These are phyloP conservation scores for Leccinum subgranulosum DNA, from an alignment of 768 basidiomycete species.

Conservation along the genomic window DNA sequence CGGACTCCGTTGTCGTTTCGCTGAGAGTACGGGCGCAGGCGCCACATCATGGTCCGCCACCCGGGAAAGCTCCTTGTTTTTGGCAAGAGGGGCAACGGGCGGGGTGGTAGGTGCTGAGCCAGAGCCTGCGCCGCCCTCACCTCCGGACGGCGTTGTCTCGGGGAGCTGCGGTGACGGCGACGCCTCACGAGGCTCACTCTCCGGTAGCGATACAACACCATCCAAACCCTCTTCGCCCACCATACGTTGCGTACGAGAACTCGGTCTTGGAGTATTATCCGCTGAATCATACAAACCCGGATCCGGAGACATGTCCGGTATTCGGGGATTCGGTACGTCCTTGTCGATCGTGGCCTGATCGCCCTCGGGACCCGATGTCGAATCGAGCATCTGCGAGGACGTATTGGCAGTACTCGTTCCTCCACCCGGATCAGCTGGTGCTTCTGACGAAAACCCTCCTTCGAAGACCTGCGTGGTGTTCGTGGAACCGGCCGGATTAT, in stretches of 20 bases:
- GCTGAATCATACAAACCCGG: constrained; percentile 2
- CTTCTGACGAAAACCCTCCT: constrained; percentile 6
- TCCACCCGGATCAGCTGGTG: constrained; percentile 22
- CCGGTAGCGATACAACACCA: neutral
- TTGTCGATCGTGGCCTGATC: neutral
- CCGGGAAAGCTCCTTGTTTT: constrained; percentile 23
- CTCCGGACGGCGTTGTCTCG: constrained; percentile 7
- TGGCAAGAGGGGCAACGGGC: neutral
- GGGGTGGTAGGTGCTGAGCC: neutral
- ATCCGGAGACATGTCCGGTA: neutral
- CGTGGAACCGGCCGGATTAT: neutral
- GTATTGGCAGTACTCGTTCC: neutral
- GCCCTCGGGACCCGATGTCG: neutral
- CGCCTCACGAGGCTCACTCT: constrained; percentile 8
- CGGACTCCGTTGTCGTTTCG: constrained; percentile 36
- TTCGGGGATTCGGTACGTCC: neutral
- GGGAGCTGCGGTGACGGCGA: constrained; percentile 1
- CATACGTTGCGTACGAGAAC: constrained; percentile 1
- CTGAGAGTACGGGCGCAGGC: constrained; percentile 15
- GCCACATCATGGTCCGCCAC: constrained; percentile 30
- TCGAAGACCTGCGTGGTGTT: neutral
- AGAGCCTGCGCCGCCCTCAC: no score
- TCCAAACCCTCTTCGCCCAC: neutral
- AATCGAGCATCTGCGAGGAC: constrained; percentile 10
- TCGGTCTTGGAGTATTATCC: constrained; percentile 19